Evolutionary conservation across 805 yeast species (phyloP).

Genomic region (Candida succiphila): DNA sequence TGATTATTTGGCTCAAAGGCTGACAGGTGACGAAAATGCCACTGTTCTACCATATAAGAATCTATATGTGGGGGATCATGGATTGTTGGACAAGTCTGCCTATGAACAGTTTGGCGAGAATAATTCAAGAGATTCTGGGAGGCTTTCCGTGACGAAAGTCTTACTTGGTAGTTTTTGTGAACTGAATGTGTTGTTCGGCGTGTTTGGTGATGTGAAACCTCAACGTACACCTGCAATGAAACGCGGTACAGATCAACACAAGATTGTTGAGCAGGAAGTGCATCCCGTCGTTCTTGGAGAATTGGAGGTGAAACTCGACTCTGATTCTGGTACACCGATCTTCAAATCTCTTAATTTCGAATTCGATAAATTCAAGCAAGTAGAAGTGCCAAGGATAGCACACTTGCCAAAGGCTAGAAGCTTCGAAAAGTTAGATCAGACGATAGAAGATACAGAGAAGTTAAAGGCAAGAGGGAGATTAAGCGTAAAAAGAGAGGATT

Average conservation of each 20-base stretch:
- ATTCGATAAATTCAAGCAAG: no score
- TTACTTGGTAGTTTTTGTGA: conserved; percentile 64
- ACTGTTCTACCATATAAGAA: conserved; percentile 10
- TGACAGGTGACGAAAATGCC: neutral
- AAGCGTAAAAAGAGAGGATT: no score
- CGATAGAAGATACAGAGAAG: no score
- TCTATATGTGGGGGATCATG: conserved; percentile 9
- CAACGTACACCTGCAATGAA: conserved; percentile 29
- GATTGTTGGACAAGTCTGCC: no score
- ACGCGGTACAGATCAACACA: conserved; percentile 40
- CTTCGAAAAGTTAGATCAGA: no score
- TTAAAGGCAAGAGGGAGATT: no score
- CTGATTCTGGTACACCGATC: no score
- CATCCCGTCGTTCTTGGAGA: conserved; percentile 32
- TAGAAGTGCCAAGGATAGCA: no score
- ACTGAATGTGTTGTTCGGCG: conserved; percentile 39
- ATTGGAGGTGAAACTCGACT: no score
- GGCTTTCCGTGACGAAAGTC: conserved; percentile 52
- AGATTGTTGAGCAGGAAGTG: conserved; percentile 31
- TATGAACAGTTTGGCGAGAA: no score
- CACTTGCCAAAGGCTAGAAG: no score
- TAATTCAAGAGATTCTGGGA: conserved; percentile 3
- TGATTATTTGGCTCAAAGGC: neutral
- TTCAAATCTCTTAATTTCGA: no score
- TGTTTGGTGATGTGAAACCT: conserved; percentile 29